A percentile compares a stretch with the other conserved stretches of the same genome.
phyloP scores from a whole-genome alignment of 2,329 filamentous ascomycete species.

The Trichophyton mentagrophytes region DNA sequence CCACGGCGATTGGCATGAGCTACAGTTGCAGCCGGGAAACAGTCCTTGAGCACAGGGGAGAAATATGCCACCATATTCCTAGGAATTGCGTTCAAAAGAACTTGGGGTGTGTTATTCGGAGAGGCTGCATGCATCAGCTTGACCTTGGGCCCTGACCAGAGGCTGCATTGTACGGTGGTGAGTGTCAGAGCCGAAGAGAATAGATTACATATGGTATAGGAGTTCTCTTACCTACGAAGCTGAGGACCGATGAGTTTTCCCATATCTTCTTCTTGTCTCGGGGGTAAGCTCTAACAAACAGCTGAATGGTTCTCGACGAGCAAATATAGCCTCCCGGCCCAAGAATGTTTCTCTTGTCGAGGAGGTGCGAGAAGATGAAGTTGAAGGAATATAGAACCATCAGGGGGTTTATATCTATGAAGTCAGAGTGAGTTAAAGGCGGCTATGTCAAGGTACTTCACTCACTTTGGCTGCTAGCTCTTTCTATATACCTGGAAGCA shows the following conservation, averaged over 20 bases:
- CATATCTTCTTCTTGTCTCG: background rate
- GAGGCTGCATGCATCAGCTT: slow-evolving; percentile 8
- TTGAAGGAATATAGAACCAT: background rate
- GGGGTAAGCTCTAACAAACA: background rate
- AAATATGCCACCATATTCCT: slow-evolving; percentile 9
- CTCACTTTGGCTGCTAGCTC: no score
- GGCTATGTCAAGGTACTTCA: no score
- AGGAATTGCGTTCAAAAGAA: slow-evolving; percentile 9
- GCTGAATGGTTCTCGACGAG: background rate
- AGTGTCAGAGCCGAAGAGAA: background rate
- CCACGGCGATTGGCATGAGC: slow-evolving; percentile 8
- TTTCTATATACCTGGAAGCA: no score
- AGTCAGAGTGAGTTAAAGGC: no score
- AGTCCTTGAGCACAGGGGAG: slow-evolving; percentile 9
- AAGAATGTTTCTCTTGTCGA: background rate
- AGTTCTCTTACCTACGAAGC: background rate
- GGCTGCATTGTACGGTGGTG: background rate
- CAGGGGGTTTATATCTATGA: background rate
- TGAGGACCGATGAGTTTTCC: background rate
- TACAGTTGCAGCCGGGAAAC: slow-evolving; percentile 7
- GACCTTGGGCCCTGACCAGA: slow-evolving; percentile 8
- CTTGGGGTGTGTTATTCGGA: slow-evolving; percentile 4
- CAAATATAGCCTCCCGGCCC: background rate
- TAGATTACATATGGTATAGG: background rate
- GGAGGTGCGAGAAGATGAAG: background rate